Conservation (phyloP, 2,329 filamentous ascomycete genomes). For the Hymenoscyphus fructigenus region DNA sequence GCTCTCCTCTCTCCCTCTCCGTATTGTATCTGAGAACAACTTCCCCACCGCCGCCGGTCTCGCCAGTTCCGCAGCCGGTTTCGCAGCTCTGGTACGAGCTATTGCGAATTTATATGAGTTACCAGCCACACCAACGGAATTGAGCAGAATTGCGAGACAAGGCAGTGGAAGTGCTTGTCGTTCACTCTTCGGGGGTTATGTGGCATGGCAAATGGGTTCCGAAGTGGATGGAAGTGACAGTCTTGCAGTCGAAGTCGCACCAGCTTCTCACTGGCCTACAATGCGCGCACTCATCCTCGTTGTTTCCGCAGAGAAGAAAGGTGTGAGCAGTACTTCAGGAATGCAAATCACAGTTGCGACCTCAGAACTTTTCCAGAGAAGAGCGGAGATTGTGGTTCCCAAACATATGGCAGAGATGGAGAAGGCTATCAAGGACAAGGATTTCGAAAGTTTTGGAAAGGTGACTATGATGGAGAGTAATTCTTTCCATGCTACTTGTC, state of each 20-base stretch:
- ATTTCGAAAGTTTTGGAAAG: conserved; percentile 85
- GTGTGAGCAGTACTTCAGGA: conserved; percentile 84
- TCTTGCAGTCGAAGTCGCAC: conserved; percentile 82
- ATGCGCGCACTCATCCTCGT: conserved; percentile 94
- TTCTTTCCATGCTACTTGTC: conserved; percentile 91
- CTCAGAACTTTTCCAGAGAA: conserved; percentile 78
- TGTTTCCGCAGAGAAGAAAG: conserved; percentile 91
- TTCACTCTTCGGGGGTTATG: conserved; percentile 90
- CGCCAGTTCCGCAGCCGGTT: conserved; percentile 68
- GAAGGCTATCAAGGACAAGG: conserved; percentile 70
- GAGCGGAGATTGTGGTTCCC: conserved; percentile 76
- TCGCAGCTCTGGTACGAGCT: conserved; percentile 73
- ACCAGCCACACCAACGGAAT: conserved; percentile 74
- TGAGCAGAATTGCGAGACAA: conserved; percentile 87
- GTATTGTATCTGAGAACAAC: conserved; percentile 95
- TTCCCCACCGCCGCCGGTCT: conserved; percentile 97
- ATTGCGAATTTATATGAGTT: conserved; percentile 92
- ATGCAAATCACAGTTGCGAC: conserved; percentile 98
- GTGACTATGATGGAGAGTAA: conserved; percentile 97
- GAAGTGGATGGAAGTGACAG: conserved; percentile 81
- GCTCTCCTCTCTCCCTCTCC: conserved; percentile 73
- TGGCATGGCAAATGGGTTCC: conserved; percentile 84
- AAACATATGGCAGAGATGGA: conserved; percentile 83
- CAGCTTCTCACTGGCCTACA: conserved; percentile 87
- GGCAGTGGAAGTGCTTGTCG: conserved; percentile 94